phyloP scores from a whole-genome alignment of 164 flowering plant species.

The Piper betle region DNA sequence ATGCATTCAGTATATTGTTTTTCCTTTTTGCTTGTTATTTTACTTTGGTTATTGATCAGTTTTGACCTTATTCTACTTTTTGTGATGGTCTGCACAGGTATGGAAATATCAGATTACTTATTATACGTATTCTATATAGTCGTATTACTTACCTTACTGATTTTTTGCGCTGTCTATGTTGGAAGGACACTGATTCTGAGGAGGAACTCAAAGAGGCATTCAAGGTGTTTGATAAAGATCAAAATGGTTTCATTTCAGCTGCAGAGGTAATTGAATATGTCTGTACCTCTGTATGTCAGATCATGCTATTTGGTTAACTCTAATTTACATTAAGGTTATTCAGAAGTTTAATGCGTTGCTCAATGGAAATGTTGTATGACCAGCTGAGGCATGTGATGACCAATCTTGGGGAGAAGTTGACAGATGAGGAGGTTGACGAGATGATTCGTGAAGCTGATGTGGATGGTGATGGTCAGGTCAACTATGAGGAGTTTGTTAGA shows the following conservation, averaged over 20 bases:
- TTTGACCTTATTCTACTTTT: too few relatives aligned
- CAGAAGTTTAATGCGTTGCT: not conserved
- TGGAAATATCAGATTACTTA: too few relatives aligned
- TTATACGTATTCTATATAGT: not conserved
- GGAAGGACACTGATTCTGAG: slow-evolving; percentile 43
- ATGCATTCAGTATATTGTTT: too few relatives aligned
- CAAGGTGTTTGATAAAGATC: slow-evolving; percentile 54
- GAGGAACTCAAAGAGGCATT: slow-evolving; percentile 55
- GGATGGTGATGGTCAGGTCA: slow-evolving; percentile 50
- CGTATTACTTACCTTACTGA: not conserved
- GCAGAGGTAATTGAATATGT: slow-evolving; percentile 25
- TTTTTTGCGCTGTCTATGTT: not conserved
- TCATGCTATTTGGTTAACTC: not conserved
- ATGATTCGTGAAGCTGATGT: slow-evolving; percentile 53
- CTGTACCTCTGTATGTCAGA: not conserved
- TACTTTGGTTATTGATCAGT: too few relatives aligned
- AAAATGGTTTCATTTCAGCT: slow-evolving; percentile 55
- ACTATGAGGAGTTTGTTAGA: slow-evolving; percentile 46
- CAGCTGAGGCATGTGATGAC: slow-evolving; percentile 57
- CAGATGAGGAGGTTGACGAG: slow-evolving; percentile 57
- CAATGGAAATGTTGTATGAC: not conserved
- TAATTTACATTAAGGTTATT: not conserved
- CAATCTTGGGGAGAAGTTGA: slow-evolving; percentile 51
- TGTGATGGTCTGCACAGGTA: too few relatives aligned
- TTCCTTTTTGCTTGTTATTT: too few relatives aligned